Evolutionary conservation across 495 filamentous ascomycete genomes (phyloP), one percentile per base, ranked within the genome.

Genomic region (Penicillium chermesinum): DNA sequence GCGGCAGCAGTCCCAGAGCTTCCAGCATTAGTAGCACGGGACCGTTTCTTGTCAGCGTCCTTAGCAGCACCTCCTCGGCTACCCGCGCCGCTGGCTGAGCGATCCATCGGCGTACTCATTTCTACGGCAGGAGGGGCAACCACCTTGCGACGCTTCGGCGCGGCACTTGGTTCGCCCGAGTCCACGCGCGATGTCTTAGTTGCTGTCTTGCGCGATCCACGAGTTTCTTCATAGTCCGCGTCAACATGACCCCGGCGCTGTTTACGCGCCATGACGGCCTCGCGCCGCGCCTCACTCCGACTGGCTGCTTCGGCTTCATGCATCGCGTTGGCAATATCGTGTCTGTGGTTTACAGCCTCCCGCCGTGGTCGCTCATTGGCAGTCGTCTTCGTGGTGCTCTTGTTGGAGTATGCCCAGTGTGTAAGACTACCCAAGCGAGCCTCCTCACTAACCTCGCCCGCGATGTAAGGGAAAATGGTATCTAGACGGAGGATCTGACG

Each of bases 351-450:
- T 2, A 84, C 85, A 18, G 81, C 86, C 50, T 95, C 90, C 40
- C 91, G 79, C 39, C 88, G 80, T 16, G 83, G 82, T 16, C 85
- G 76, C 57, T 91, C 87, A 3, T 79, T 80, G 22, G 73, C 79
- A 10, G 77, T 68, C 50, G 81, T 76, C 57, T 85, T 85, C 16
- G 80, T 71, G 18, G 72, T 59, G 55, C 83, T 79, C 44, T 94
- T 91, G 53, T 96, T 91, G 7, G 81, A 82, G 68, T 96, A 97
- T 43, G 93, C 93, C 93, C 93, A 99, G 63, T 99, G 93, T 42
- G 81, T 88, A 41, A 83, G 77, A 64, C 89, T 97, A 21, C 93
- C 93, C 61, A 88, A 81, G 59, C 94, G 85, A 44, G 94, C 89
- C 62, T 96, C 87, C 30, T 95, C 90, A 70, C 90, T 96, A 62